phyloP scores from a whole-genome alignment of 2,329 filamentous ascomycete genomes.

The Pseudocercospora musae region DNA sequence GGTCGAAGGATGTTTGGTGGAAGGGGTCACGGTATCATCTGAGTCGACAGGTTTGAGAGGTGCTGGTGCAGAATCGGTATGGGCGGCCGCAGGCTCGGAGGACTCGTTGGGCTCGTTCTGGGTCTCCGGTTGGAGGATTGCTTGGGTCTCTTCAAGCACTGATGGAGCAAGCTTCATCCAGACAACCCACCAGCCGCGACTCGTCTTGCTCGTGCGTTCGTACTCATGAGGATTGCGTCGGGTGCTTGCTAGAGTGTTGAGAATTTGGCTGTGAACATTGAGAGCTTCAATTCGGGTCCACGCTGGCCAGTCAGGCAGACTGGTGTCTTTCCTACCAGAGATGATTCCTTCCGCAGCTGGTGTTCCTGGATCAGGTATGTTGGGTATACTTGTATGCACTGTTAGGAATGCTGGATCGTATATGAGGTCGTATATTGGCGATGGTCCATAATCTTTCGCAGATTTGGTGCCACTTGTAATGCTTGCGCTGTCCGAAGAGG shows the following conservation, averaged over 20 bases:
- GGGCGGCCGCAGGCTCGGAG: neutral
- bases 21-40: constrained; percentile 13
- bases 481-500: constrained; percentile 32
- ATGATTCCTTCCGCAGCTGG: constrained; percentile 39
- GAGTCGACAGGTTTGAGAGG: constrained; percentile 13
- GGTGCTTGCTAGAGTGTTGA: constrained; percentile 55
- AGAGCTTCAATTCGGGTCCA: constrained; percentile 60
- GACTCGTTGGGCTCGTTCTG: neutral
- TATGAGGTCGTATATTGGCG: constrained; percentile 57
- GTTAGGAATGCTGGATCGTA: constrained; percentile 59
- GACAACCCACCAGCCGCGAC: constrained; percentile 64
- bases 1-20: constrained; percentile 12
- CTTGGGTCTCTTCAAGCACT: constrained; percentile 7
- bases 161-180: constrained; percentile 55
- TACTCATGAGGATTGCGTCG: constrained; percentile 47
- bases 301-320: constrained; percentile 21
- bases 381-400: constrained; percentile 60
- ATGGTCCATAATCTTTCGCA: constrained; percentile 16
- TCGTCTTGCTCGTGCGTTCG: constrained; percentile 61
- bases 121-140: constrained; percentile 5
- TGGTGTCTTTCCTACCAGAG: constrained; percentile 14
- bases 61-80: neutral
- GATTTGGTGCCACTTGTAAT: constrained; percentile 32
- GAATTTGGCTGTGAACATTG: constrained; percentile 59
- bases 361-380: constrained; percentile 56